Base-by-base conservation (phyloP, 352 stramenopile species). In the Pythium grandisporangium region DNA sequence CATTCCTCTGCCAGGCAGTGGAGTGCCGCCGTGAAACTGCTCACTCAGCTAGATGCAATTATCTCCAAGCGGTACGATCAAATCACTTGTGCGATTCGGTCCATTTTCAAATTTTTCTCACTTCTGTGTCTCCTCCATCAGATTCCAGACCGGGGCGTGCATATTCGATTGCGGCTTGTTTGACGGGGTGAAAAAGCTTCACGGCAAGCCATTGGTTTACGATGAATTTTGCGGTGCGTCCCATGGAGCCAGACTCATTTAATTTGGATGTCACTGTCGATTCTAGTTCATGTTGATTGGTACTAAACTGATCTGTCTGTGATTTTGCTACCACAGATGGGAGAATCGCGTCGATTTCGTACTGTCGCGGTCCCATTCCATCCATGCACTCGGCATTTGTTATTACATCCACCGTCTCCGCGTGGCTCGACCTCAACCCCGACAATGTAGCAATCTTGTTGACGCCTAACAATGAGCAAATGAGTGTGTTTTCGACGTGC, bases 351-450 rank as follows among this genome's bases (percentile, higher is more conserved):
- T 93, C 80, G 5, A 85, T 93, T 23, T 68, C 72, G 17, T 87
- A 78, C 37, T 83, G 66, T 29, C 77, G 77, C 4, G 76, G 74
- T 3, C 44, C 55, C 0, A 76, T 88, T 46, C 81, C 81, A 29
- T 85, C 81, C 21, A 92, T 88, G 73, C 81, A 93, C 43, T 89
- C 78, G 11, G 68, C 76, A 12, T 93, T 93, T 40, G 62, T 93
- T 17, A 66, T 89, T 8, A 66, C 75, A 0, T 93, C 81, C 16
- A 93, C 81, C 3, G 77, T 90, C 3, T 67, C 81, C 0, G 74
- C 77, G 13, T 93, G 81, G 81, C 65, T 91, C 26, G 81, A 89
- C 30, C 44, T 90, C 17, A 85, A 84, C 6, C 55, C 69, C 2
- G 66, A 55, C 21, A 89, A 92, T 34, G 75, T 90, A 23, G 78